Evolutionary conservation across 768 basidiomycete species (phyloP), one percentile per base, ranked within the genome.

Genomic region (Suillus placidus): DNA sequence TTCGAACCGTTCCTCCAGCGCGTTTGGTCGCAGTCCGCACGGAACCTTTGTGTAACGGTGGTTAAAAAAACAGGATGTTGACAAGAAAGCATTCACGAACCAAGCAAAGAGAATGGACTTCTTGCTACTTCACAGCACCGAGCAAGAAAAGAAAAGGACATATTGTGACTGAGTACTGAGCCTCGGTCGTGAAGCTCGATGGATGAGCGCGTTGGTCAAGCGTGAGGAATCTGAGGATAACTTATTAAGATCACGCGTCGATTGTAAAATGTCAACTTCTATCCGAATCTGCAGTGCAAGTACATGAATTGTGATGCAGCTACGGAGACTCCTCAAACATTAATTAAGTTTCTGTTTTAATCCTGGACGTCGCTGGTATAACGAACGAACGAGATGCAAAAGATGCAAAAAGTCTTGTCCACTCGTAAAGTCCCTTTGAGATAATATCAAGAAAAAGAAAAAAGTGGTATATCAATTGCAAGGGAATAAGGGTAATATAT

Each of bases 11-110:
- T 47, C 97, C 97, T 71, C 96, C 97, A 54, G 95, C 97, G 51
- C 94, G 89, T 79, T 99, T 99, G 64, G 97, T 98, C 42, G 97
- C 95, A 14, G 92, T 97, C 74, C 97, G 90, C 58, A 97, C 82
- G 51, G 95, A 86, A 37, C 90, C 84, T 84, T 64, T 42, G 52
- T 3, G 8, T 45, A 13, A 56, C 7, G 14, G 14, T 14, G 49
- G 52, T 72, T 30, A 32, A 42, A 64, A 49, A 74, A 62, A 16
- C 7, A 20, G 4, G 4, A 1, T 10, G 32, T 30, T 4, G 51
- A 6, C 10, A 12, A 38, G 8, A 5, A 16, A 37, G 20, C 6
- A 13, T 30, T 3, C 1, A 67, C 71, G 8, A 45, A 79, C 81
- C 81, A 18, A 78, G 71, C 4, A 72, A 62, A 37, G 87, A 84